Base-by-base conservation (phyloP, 768 basidiomycete genomes). In the Thelephora aurantiotincta region DNA sequence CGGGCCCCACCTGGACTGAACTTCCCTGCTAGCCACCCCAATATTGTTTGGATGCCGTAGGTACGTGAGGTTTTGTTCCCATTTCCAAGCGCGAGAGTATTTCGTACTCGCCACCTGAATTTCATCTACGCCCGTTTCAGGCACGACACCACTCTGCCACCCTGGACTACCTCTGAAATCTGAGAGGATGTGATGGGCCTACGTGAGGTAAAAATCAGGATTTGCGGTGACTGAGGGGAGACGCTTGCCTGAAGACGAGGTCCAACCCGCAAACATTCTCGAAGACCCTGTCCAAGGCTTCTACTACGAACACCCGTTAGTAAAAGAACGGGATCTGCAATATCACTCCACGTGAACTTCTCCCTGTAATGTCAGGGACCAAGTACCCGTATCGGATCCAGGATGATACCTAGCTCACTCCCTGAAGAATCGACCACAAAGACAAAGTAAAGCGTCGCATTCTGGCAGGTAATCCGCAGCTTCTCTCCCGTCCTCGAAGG, bases 231-330 rank as follows among this genome's bases (percentile, higher is more conserved):
- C n/a, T n/a, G n/a, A n/a, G n/a, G n/a, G n/a, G n/a, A n/a, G n/a
- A n/a, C 46, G 86, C 85, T 20, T n/a, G n/a, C n/a, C n/a, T n/a
- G 63, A 98, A 99, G 45, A 99, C 93, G 11, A 99, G 73, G 63
- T 99, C 96, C 41, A 99, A 70, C 63, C 98, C 96, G 65, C 96
- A 98, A 0, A 99, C 96, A 58, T 97, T 98, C 69, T 96, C 92
- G 60, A 98, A 99, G 13, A 89, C 81, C 34, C 91, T 73, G 64
- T 99, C 96, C 34, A 99, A 72, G 2, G 89, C 83, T 68, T 99
- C 96, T 49, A n/a, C n/a, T n/a, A 99, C 96, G 58, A 99, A 91
- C 14, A 99, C 96, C 93, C 91, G n/a, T 52, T 9, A 30, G 20
- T 16, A n/a, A n/a, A n/a, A n/a, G n/a, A n/a, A n/a, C n/a, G n/a